Evolutionary conservation across 371 early-diverging fungal species (phyloP), one percentile per base, ranked within the genome.

Genomic region (Mortierella sp.): DNA sequence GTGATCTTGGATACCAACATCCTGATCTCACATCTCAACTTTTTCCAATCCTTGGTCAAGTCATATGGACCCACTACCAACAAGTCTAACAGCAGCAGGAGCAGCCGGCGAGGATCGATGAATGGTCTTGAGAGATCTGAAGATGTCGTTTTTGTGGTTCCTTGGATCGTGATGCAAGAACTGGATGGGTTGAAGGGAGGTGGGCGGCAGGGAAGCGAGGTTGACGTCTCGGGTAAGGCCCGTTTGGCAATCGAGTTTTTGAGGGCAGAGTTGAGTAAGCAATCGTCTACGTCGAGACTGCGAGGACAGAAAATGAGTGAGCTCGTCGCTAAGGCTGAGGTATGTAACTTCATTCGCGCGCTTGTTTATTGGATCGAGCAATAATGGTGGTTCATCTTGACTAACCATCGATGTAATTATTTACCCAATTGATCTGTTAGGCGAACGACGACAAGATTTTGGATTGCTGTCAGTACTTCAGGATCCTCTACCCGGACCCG

Each of bases 391-490:
- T 43, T 51, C 7, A 49, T 35, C 32, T 24, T 44, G 29, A 29
- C 32, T 48, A 10, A 49, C 43, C 41, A 41, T 41, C 41, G 1
- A 51, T 51, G 51, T 51, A 51, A 5, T 4, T 32, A 29, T 27
- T 14, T 32, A 3, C 8, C 41, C 24, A 43, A 72, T 32, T 29
- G 32, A 56, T 35, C 56, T 49, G 78, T 82, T 87, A 88, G 89
- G 75, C 70, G 71, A 87, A 87, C 60, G 89, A 88, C 43, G 89
- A 88, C 58, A 75, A 79, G 29, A 88, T 88, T 51, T 68, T 88
- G 51, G 88, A 88, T 87, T 81, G 93, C 83, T 88, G 92, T 88
- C 83, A 89, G 84, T 87, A 83, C 74, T 87, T 87, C 72, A 32
- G 75, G 32, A 43, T 75, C 58, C 44, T 76, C 21, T 81, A 84